These are phyloP conservation scores for Fusarium falciforme DNA, from an alignment of 2,329 filamentous ascomycete genomes.

Conservation along the genomic window DNA sequence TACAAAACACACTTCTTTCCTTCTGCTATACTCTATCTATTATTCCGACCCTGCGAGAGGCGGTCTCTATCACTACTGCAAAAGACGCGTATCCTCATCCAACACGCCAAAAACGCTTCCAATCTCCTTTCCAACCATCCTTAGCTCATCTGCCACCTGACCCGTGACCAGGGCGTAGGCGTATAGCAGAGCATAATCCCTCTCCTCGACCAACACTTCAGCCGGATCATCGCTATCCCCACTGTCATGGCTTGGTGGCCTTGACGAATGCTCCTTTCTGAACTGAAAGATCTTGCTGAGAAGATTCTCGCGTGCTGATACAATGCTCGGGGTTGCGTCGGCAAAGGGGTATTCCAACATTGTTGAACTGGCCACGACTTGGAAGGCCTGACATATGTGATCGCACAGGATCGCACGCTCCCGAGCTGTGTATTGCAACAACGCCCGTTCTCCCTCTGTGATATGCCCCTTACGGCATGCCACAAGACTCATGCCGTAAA, in stretches of 20 bases:
- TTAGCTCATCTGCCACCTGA: constrained; percentile 73
- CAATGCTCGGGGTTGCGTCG: constrained; percentile 86
- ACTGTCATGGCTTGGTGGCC: constrained; percentile 40
- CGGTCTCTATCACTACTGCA: constrained; percentile 1
- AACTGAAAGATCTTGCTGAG: constrained; percentile 90
- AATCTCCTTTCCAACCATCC: constrained; percentile 65
- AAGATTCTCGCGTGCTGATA: constrained; percentile 82
- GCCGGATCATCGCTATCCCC: constrained; percentile 27
- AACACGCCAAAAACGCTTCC: constrained; percentile 36
- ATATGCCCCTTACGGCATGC: constrained; percentile 83
- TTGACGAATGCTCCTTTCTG: constrained; percentile 69
- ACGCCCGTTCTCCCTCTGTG: constrained; percentile 81
- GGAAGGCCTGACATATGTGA: constrained; percentile 87
- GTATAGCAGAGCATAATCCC: constrained; percentile 91
- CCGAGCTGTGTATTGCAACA: constrained; percentile 80
- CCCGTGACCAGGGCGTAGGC: constrained; percentile 82
- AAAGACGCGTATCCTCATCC: constrained; percentile 35
- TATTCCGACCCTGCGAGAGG: not conserved
- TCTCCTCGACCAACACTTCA: constrained; percentile 66
- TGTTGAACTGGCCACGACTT: constrained; percentile 89
- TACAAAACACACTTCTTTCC: not conserved
- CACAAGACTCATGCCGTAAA: constrained; percentile 95
- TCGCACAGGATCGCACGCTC: constrained; percentile 86
- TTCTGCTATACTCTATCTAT: no score
- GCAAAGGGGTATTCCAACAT: constrained; percentile 94